phyloP scores from a whole-genome alignment of 1,284 basidiomycete species.

The Mycena citricolor region DNA sequence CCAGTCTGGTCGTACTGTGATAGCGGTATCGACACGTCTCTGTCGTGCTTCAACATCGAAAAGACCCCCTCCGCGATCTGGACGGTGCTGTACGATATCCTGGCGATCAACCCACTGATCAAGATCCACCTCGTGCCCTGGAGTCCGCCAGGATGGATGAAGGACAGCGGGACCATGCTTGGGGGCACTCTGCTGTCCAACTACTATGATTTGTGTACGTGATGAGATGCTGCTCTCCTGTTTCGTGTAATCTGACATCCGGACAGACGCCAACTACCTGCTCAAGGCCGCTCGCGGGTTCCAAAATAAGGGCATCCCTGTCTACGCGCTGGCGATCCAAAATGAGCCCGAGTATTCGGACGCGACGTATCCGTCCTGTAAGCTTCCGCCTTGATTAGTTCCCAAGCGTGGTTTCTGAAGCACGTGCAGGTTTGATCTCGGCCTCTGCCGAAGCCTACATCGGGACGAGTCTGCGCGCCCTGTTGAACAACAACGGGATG shows the following conservation, averaged over 20 bases:
- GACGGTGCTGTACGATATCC: constrained; percentile 34
- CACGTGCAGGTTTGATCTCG: not conserved
- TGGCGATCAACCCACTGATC: constrained; percentile 30
- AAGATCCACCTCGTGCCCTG: constrained; percentile 37
- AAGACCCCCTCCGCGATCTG: constrained; percentile 34
- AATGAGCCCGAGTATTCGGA: constrained; percentile 37
- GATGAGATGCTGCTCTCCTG: not conserved
- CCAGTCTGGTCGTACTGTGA: constrained; percentile 26
- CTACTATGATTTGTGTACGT: constrained; percentile 28
- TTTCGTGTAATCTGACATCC: too few species aligned
- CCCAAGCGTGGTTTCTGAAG: not conserved
- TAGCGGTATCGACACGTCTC: constrained; percentile 30
- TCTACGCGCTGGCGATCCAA: constrained; percentile 36
- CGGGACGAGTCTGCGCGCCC: constrained; percentile 30
- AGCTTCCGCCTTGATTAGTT: constrained; percentile 19
- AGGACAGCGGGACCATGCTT: constrained; percentile 31
- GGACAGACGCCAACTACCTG: constrained; percentile 34
- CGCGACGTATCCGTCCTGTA: constrained; percentile 34
- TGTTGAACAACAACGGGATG: constrained; percentile 35
- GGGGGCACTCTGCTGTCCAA: constrained; percentile 30
- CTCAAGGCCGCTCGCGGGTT: constrained; percentile 37
- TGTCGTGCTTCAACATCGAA: constrained; percentile 32
- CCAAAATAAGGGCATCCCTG: constrained; percentile 29
- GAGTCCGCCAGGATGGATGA: constrained; percentile 42
- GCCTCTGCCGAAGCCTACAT: constrained; percentile 29